phyloP scores from a whole-genome alignment of 805 yeast species.

The Gaillardinia entomophila region DNA sequence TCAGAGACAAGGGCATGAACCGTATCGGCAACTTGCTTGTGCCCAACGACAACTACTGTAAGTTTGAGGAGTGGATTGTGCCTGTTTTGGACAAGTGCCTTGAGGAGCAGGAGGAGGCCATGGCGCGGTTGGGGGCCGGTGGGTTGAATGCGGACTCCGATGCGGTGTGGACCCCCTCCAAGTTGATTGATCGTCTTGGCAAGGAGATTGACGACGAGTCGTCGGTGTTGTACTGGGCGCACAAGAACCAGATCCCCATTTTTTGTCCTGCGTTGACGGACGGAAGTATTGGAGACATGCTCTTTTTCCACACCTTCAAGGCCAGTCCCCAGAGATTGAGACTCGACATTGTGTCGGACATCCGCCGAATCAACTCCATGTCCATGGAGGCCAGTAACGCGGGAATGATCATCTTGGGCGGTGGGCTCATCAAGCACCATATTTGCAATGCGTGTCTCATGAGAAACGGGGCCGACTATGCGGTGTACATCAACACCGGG shows the following conservation, averaged over 20 bases:
- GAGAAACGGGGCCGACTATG: constrained; percentile 99
- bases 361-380: constrained; percentile 84
- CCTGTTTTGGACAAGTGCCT: constrained; percentile 85
- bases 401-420: constrained; percentile 95
- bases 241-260: constrained; percentile 91
- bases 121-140: constrained; percentile 43
- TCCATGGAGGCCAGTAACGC: constrained; percentile 93
- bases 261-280: constrained; percentile 98
- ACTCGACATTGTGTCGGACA: constrained; percentile 90
- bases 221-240: constrained; percentile 96
- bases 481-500: constrained; percentile 95
- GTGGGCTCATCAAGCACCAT: constrained; percentile 95
- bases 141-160: constrained; percentile 57
- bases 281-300: constrained; percentile 98
- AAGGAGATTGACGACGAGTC: constrained; percentile 91
- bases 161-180: constrained; percentile 92
- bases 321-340: constrained; percentile 85
- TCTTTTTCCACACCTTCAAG: constrained; percentile 96
- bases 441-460: constrained; percentile 96
- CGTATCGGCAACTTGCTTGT: constrained; percentile 95
- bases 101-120: constrained; percentile 78
- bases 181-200: constrained; percentile 86
- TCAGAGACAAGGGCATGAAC: constrained; percentile 94
- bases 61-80: constrained; percentile 97
- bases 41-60: constrained; percentile 96